Percentiles rank a stretch among this genome's conserved stretches.
Conservation (phyloP, 1,139 yeast genomes). For the Hyphopichia fennica region DNA sequence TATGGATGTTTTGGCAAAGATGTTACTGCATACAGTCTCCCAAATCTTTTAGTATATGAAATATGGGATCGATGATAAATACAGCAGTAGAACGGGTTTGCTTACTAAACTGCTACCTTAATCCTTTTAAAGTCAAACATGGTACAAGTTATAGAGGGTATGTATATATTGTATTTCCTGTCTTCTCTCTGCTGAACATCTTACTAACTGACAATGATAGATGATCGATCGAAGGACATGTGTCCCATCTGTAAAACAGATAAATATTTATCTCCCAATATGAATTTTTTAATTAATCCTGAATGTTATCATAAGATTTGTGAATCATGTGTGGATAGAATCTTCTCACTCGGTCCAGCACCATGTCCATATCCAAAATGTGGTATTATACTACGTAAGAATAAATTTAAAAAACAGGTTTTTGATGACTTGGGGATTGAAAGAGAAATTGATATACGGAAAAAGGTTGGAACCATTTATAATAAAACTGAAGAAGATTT, state of each 20-base stretch:
- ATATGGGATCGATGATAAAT: neutral
- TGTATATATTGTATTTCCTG: neutral
- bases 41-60: no score
- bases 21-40: no score
- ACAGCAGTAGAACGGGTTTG: neutral
- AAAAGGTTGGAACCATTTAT: slow-evolving; percentile 72
- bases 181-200: neutral
- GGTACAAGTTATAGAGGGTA: slow-evolving; percentile 4
- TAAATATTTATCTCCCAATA: slow-evolving; percentile 88
- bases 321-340: slow-evolving; percentile 93
- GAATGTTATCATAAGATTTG: slow-evolving; percentile 98
- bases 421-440: slow-evolving; percentile 91
- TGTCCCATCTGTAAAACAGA: slow-evolving; percentile 99
- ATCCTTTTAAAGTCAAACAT: neutral
- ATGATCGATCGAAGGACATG: slow-evolving; percentile 63
- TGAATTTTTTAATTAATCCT: slow-evolving; percentile 89
- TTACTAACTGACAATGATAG: slow-evolving; percentile 12
- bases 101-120: neutral
- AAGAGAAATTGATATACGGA: slow-evolving; percentile 87
- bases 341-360: slow-evolving; percentile 92
- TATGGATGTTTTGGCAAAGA: no score
- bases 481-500: slow-evolving; percentile 83
- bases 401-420: slow-evolving; percentile 85
- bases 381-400: slow-evolving; percentile 81
- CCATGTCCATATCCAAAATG: slow-evolving; percentile 95